These are phyloP conservation scores for Thuidium tamariscinum DNA, from an alignment of 225 moss, liverwort and hornwort species.

Conservation along the genomic window DNA sequence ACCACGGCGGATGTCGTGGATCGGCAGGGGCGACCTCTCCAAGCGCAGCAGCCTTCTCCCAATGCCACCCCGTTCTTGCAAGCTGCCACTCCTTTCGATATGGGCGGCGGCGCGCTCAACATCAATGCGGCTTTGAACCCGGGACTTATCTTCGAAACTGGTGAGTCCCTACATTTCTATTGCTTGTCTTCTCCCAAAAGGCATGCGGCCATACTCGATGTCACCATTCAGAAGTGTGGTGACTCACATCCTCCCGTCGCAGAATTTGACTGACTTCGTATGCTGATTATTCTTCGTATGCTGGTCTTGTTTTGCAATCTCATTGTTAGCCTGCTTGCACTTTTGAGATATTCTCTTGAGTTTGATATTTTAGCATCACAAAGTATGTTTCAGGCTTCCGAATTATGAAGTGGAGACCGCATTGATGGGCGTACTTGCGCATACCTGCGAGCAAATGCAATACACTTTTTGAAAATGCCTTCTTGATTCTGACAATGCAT, in stretches of 20 bases:
- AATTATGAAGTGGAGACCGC: not conserved
- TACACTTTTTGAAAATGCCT: not conserved
- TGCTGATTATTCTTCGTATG: not conserved
- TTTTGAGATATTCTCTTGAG: not conserved
- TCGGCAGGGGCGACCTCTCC: slow-evolving; percentile 28
- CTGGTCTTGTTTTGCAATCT: not conserved
- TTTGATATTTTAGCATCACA: not conserved
- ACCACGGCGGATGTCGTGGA: slow-evolving; percentile 56
- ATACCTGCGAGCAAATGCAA: not conserved
- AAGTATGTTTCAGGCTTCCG: not conserved
- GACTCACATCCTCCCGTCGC: not conserved
- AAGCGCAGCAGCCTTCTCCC: slow-evolving; percentile 49
- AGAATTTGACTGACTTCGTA: not conserved
- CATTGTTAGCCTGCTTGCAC: not conserved
- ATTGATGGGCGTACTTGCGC: not conserved
- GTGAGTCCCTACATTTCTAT: not conserved
- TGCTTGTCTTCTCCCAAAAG: not conserved
- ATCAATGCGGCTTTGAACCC: slow-evolving; percentile 57
- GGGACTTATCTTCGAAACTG: slow-evolving; percentile 68
- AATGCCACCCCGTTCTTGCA: slow-evolving; percentile 32
- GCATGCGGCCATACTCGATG: not conserved
- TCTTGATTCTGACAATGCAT: not conserved
- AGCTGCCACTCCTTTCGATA: slow-evolving; percentile 69
- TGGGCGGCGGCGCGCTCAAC: slow-evolving; percentile 64
- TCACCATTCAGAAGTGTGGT: not conserved